A percentile compares a stretch with the other conserved stretches of the same genome.
These are phyloP conservation scores for Entoloma clypeatum DNA, from an alignment of 1,284 basidiomycete species.

Conservation along the genomic window DNA sequence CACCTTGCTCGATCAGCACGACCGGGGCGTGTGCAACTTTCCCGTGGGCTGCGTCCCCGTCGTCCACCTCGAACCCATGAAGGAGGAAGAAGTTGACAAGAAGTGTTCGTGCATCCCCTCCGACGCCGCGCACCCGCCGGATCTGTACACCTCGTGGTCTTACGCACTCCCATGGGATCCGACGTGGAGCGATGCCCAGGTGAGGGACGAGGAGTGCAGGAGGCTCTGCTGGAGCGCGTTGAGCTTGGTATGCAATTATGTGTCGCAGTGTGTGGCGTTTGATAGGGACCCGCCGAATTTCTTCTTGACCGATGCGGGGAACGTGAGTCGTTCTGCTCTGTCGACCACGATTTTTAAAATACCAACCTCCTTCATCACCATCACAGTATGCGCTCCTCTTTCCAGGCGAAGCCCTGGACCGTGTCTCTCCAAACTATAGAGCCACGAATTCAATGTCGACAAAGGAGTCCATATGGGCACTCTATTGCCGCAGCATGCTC, in stretches of 20 bases:
- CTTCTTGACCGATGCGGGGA: slow-evolving; percentile 56
- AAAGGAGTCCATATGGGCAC: slow-evolving; percentile 73
- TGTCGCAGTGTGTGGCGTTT: slow-evolving; percentile 62
- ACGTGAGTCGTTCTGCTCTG: slow-evolving; percentile 43
- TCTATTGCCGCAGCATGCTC: slow-evolving; percentile 76
- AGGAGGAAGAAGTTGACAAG: slow-evolving; percentile 24
- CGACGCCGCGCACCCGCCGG: slow-evolving; percentile 35
- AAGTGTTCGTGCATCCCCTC: slow-evolving; percentile 51
- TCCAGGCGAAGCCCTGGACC: slow-evolving; percentile 55
- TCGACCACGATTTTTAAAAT: neutral
- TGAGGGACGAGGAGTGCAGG: slow-evolving; percentile 63
- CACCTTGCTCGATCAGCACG: slow-evolving; percentile 51
- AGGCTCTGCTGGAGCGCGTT: slow-evolving; percentile 72
- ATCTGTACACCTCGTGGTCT: slow-evolving; percentile 42
- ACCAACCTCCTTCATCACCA: slow-evolving; percentile 13
- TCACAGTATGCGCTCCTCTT: slow-evolving; percentile 37
- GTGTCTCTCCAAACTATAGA: slow-evolving; percentile 37
- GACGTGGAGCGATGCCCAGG: slow-evolving; percentile 48
- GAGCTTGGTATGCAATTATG: slow-evolving; percentile 59
- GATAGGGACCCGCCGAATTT: slow-evolving; percentile 52
- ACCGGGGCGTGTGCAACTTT: slow-evolving; percentile 52
- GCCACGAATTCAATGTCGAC: slow-evolving; percentile 41
- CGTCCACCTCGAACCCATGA: slow-evolving; percentile 30
- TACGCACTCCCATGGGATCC: slow-evolving; percentile 60
- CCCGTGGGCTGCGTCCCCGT: slow-evolving; percentile 44